Percentiles rank a stretch among this genome's conserved stretches.
Evolutionary conservation across 257 asterid genomes (phyloP).

Genomic region (Cruciata laevipes): DNA sequence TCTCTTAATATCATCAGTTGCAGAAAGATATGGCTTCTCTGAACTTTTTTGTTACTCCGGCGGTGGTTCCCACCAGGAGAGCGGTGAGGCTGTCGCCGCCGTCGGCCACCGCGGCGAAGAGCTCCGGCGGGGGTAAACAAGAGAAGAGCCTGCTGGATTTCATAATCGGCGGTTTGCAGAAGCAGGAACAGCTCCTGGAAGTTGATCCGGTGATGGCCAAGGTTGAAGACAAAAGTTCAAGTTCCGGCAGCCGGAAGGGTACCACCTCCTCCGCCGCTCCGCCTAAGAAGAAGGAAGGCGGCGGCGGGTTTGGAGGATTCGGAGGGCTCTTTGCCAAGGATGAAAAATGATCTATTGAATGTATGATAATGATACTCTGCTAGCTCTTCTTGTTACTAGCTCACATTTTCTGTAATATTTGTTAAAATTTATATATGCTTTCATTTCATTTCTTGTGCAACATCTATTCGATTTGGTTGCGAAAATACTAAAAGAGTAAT

Average conservation of each 20-base stretch:
- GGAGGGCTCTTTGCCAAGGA: slow-evolving; percentile 69
- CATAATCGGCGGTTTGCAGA: slow-evolving; percentile 45
- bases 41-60: slow-evolving; percentile 54
- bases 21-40: slow-evolving; percentile 51
- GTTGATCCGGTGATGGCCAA: slow-evolving; percentile 75
- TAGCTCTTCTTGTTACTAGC: background rate
- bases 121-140: slow-evolving; percentile 49
- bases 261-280: slow-evolving; percentile 35
- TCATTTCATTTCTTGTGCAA: slow-evolving; percentile 10
- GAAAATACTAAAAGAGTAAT: no score
- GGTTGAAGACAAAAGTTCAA: slow-evolving; percentile 53
- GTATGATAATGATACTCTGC: background rate
- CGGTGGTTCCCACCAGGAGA: slow-evolving; percentile 43
- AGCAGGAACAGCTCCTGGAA: slow-evolving; percentile 77
- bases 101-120: slow-evolving; percentile 61
- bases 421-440: background rate
- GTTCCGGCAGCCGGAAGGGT: slow-evolving; percentile 29
- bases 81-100: slow-evolving; percentile 28
- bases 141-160: slow-evolving; percentile 77
- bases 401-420: slow-evolving; percentile 4
- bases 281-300: slow-evolving; percentile 41
- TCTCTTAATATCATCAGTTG: background rate
- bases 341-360: slow-evolving; percentile 24
- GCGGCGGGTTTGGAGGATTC: slow-evolving; percentile 29
- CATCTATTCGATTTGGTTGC: background rate